A percentile compares a stretch with the other conserved stretches of the same genome.
Evolutionary conservation across 495 filamentous ascomycete species (phyloP).

Genomic region (Podospora pseudoanserina): DNA sequence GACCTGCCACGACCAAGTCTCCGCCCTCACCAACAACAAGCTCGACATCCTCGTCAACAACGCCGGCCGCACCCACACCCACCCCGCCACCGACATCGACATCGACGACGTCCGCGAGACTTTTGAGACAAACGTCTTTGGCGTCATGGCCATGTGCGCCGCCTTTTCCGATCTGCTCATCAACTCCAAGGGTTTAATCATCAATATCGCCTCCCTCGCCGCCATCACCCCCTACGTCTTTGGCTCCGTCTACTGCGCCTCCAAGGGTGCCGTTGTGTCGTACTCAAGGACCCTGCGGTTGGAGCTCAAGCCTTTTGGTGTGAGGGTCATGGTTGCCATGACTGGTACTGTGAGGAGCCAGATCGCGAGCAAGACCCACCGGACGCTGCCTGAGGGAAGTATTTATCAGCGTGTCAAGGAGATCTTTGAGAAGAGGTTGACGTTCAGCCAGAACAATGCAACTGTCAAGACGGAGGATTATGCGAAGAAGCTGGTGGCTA

Average conservation of each 20-base stretch:
- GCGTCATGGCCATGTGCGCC: constrained; percentile 51
- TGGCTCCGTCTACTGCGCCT: constrained; percentile 50
- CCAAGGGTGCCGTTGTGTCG: constrained; percentile 49
- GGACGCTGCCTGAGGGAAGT: constrained; percentile 37
- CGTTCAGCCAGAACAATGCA: constrained; percentile 43
- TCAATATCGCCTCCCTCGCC: constrained; percentile 53
- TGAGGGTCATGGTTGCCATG: constrained; percentile 53
- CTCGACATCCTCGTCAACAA: constrained; percentile 69
- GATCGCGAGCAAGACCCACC: constrained; percentile 39
- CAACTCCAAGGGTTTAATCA: constrained; percentile 50
- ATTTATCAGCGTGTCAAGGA: constrained; percentile 40
- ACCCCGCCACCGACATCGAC: constrained; percentile 52
- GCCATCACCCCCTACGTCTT: constrained; percentile 46
- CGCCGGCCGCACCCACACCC: constrained; percentile 52
- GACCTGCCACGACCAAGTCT: constrained; percentile 43
- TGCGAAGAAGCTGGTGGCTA: constrained; percentile 34
- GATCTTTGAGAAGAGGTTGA: constrained; percentile 42
- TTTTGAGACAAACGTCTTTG: constrained; percentile 64
- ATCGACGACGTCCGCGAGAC: constrained; percentile 50
- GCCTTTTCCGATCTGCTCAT: constrained; percentile 54
- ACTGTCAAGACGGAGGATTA: constrained; percentile 41
- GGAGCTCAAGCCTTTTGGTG: constrained; percentile 52
- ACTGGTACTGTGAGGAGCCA: constrained; percentile 49
- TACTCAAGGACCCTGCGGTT: constrained; percentile 52
- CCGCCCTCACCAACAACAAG: constrained; percentile 49